A percentile compares a stretch with the other conserved stretches of the same genome.
These are phyloP conservation scores for Paragyromitra xinjiangensis DNA, from an alignment of 495 filamentous ascomycete species.

Conservation along the genomic window DNA sequence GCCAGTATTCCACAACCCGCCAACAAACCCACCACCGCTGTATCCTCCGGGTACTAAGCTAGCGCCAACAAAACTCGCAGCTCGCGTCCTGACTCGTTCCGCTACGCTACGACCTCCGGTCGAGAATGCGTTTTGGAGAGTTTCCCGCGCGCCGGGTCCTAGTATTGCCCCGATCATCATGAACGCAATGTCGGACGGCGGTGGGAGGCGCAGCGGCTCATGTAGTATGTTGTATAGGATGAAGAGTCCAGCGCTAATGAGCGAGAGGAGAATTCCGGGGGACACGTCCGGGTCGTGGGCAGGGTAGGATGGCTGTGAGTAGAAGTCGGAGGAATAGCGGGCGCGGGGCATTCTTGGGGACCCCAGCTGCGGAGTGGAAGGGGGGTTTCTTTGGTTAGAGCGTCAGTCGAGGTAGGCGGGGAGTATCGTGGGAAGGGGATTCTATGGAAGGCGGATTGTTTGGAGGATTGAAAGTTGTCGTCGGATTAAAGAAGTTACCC, in stretches of 20 bases:
- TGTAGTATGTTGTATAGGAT: slow-evolving; percentile 50
- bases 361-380: slow-evolving; percentile 13
- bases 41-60: slow-evolving; percentile 10
- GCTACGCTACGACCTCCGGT: slow-evolving; percentile 38
- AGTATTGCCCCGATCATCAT: slow-evolving; percentile 46
- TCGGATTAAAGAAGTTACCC: too few relatives aligned
- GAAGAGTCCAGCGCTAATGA: slow-evolving; percentile 34
- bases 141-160: slow-evolving; percentile 48
- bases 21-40: slow-evolving; percentile 38
- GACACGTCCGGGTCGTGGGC: slow-evolving; percentile 39
- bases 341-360: slow-evolving; percentile 48
- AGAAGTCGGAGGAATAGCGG: slow-evolving; percentile 27
- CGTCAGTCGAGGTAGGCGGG: neutral
- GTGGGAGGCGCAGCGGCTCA: slow-evolving; percentile 40
- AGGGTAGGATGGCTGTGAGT: slow-evolving; percentile 1
- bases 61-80: slow-evolving; percentile 32
- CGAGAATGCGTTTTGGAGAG: slow-evolving; percentile 47
- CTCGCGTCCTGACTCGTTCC: slow-evolving; percentile 45
- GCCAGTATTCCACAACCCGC: slow-evolving; percentile 85
- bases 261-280: slow-evolving; percentile 24
- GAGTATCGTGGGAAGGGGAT: neutral
- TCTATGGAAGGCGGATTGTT: too few relatives aligned
- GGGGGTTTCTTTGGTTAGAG: neutral
- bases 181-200: slow-evolving; percentile 40
- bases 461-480: too few relatives aligned